Conservation (phyloP, 2,329 filamentous ascomycete genomes). For the Aspergillus proliferans region DNA sequence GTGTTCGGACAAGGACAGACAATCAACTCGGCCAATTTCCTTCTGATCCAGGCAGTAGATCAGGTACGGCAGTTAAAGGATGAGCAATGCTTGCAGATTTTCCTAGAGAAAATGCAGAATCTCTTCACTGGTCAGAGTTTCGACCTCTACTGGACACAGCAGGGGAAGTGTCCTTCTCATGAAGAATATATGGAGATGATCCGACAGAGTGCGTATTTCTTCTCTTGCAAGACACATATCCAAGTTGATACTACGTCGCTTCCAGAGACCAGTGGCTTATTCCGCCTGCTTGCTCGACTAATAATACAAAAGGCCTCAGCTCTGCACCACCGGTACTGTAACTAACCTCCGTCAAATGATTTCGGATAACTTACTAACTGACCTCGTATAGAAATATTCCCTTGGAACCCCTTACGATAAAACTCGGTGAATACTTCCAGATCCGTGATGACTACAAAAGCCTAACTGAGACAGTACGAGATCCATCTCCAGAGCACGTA, state of each 20-base stretch:
- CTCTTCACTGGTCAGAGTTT: constrained; percentile 36
- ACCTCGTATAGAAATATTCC: neutral
- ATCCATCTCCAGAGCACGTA: no score
- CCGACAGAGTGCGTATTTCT: constrained; percentile 19
- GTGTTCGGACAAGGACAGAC: constrained; percentile 41
- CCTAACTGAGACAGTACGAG: constrained; percentile 42
- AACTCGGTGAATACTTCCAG: constrained; percentile 30
- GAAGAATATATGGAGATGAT: constrained; percentile 39
- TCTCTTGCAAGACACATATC: neutral
- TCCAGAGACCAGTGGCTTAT: constrained; percentile 34
- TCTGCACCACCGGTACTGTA: neutral
- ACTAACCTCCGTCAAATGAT: no score
- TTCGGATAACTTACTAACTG: no score
- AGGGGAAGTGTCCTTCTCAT: constrained; percentile 30
- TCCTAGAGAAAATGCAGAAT: constrained; percentile 31
- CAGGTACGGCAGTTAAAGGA: constrained; percentile 19
- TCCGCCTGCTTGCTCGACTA: constrained; percentile 30
- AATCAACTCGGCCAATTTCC: constrained; percentile 43
- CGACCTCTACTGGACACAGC: constrained; percentile 37
- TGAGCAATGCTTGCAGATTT: constrained; percentile 28
- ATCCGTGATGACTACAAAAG: constrained; percentile 70
- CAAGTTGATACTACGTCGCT: neutral
- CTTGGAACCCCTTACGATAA: constrained; percentile 58
- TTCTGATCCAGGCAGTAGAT: constrained; percentile 34
- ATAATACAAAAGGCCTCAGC: constrained; percentile 27